Evolutionary conservation across 106 monocot species (phyloP), one percentile per base, ranked within the genome.

Genomic region (Narthecium ossifragum): DNA sequence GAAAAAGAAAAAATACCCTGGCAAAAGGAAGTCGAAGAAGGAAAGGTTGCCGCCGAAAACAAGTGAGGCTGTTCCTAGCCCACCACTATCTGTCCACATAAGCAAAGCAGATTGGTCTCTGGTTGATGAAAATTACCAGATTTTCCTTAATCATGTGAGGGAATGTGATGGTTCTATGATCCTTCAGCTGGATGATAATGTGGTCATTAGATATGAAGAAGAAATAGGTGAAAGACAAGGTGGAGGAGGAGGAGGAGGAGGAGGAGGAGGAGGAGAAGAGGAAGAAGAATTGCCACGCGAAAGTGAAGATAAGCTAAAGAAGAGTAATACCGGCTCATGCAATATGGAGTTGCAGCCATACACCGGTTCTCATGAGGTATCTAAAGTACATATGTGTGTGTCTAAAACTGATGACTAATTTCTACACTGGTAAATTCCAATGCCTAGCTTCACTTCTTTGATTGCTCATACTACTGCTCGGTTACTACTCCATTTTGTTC

Each of bases 41-140:
- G 21, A 45, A 21, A 21, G 40, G 21, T 33, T 25, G 26, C 8
- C 18, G 0, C n/a, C 57, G 23, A 57, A 32, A 18, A n/a, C 57
- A 15, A 21, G 34, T 34, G 34, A 20, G 18, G 9, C 34, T 34
- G 13, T 34, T 1, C 11, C 33, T 34, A 34, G 14, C 14, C 4
- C 3, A 4, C 31, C 13, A 18, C 57, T 34, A 20, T 34, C 18
- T n/a, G 34, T 31, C 18, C 10, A 34, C 8, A n/a, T 34, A 5
- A 22, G 11, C 5, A 34, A 18, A 0, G 31, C 1, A 34, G 18
- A 57, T 3, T 14, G 28, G 27, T 30, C 24, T 5, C 14, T 32
- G 56, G 24, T 55, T n/a, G 63, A 57, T 51, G 47, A 64, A 14
- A 48, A 36, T 12, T 53, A 63, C 18, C 45, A 26, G 57, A 58